Base-by-base conservation (phyloP, 768 basidiomycete genomes). In the Psilocybe tampanensis region DNA sequence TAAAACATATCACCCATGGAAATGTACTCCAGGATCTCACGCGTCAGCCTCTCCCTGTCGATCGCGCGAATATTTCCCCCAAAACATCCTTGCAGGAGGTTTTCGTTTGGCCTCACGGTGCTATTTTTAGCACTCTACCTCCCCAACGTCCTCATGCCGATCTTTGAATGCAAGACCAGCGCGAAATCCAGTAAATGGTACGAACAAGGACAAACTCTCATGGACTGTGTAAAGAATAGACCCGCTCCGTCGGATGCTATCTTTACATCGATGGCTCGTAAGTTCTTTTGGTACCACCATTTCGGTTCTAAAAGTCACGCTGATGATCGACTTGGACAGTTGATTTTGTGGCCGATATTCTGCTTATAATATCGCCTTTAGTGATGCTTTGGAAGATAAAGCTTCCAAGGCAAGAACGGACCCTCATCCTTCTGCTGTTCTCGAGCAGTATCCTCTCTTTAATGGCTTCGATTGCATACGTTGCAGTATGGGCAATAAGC, bases 331-430 rank as follows among this genome's bases (percentile, higher is more conserved):
- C 36, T 49, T 15, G 6, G 22, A 13, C 8, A 71, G 70, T 63
- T n/a, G 68, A 71, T 45, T 47, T 70, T 24, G n/a, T 60, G 15
- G 64, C 66, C 12, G 71, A 71, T 56, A 56, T 60, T 8, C 58
- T 63, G 22, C 62, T 71, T 4, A 59, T 70, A 33, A 34, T 51
- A n/a, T 65, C 67, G 19, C 71, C 71, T 9, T 54, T 68, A 5
- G 55, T 59, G n/a, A 59, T 70, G 55, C 54, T 72, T 11, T 65
- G 67, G 64, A 61, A 56, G 21, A 49, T 68, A 41, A 63, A 58
- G 21, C 49, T 70, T 2, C 67, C 71, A 2, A 55, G 47, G 22
- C 44, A 29, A 12, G 60, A 69, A 32, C 63, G 66, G 11, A 43
- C 56, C n/a, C 48, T 73, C 33, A 63, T 73, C 23, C 56, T 68